A percentile compares a stretch with the other conserved stretches of the same genome.
Conservation (phyloP, 73 alveolate genomes). For the Effrenium voratum region DNA sequence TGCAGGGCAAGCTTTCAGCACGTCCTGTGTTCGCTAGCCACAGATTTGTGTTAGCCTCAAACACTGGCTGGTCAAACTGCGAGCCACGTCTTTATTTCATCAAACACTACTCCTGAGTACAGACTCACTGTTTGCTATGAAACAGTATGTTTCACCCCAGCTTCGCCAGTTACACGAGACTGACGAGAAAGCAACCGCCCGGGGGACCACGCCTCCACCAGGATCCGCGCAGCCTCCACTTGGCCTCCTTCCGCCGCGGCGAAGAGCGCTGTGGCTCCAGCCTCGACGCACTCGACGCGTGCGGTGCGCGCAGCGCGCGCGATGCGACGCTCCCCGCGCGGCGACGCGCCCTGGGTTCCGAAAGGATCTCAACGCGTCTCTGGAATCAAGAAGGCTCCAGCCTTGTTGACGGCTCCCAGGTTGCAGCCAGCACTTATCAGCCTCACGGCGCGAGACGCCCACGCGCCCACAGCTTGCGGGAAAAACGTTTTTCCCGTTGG, state of each 20-base stretch:
- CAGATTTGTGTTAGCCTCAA: background rate
- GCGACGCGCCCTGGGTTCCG: too few species aligned
- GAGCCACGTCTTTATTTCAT: background rate
- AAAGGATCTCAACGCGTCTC: too few species aligned
- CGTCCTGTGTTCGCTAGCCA: background rate
- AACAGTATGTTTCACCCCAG: background rate
- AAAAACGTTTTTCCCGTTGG: too few species aligned
- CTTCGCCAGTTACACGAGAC: background rate
- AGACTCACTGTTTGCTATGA: too few species aligned
- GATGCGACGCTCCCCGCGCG: too few species aligned
- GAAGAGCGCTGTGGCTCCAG: slow-evolving; percentile 86
- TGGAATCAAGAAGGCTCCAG: too few species aligned
- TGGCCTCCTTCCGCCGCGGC: slow-evolving; percentile 86
- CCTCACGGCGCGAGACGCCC: too few species aligned
- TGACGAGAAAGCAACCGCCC: background rate
- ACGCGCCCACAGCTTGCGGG: too few species aligned
- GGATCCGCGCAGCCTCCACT: background rate
- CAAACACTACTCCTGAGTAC: background rate
- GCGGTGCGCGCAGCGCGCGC: too few species aligned
- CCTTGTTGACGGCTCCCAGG: background rate
- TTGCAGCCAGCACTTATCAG: background rate
- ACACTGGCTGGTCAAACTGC: background rate
- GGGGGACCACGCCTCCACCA: slow-evolving; percentile 28
- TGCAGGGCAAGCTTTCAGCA: background rate
- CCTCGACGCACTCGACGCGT: background rate